A percentile compares a stretch with the other conserved stretches of the same genome.
Evolutionary conservation across 345 rosid species (phyloP).

Genomic region (Gossypium thurberi): DNA sequence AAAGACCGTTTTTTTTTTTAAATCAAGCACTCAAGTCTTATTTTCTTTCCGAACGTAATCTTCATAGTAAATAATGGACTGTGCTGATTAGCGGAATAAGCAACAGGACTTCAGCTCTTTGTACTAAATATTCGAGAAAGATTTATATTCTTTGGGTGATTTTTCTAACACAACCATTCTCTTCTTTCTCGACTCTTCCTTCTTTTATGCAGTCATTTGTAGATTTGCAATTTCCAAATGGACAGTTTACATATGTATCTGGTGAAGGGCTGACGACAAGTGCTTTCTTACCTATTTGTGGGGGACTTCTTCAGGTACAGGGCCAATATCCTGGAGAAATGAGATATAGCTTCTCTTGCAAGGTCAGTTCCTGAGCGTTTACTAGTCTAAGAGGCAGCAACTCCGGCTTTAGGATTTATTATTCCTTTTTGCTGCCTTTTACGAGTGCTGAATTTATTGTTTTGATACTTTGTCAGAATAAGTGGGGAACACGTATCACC

Average conservation of each 20-base stretch:
- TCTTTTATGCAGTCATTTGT: slow-evolving; percentile 60
- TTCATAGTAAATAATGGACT: neutral
- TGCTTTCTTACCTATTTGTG: slow-evolving; percentile 75
- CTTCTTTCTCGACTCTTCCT: neutral
- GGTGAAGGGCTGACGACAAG: slow-evolving; percentile 93
- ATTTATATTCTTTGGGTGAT: neutral
- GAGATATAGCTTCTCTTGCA: slow-evolving; percentile 83
- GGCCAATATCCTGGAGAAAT: slow-evolving; percentile 99
- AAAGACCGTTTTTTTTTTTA: neutral
- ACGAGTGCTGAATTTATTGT: slow-evolving; percentile 10
- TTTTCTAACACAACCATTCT: neutral
- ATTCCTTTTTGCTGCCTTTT: neutral
- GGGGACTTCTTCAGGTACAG: slow-evolving; percentile 93
- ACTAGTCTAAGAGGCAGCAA: neutral
- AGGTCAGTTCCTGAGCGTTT: slow-evolving; percentile 38
- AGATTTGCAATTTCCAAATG: slow-evolving; percentile 94
- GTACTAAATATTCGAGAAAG: neutral
- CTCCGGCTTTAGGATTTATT: neutral
- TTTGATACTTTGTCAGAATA: slow-evolving; percentile 45
- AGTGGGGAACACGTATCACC: slow-evolving; percentile 81
- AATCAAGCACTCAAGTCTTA: too few species aligned
- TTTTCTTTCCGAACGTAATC: neutral
- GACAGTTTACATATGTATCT: slow-evolving; percentile 78
- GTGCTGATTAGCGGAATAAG: neutral
- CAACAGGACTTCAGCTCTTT: neutral